phyloP scores from a whole-genome alignment of 2,329 filamentous ascomycete genomes.

The Microdochium trichocladiopsis region DNA sequence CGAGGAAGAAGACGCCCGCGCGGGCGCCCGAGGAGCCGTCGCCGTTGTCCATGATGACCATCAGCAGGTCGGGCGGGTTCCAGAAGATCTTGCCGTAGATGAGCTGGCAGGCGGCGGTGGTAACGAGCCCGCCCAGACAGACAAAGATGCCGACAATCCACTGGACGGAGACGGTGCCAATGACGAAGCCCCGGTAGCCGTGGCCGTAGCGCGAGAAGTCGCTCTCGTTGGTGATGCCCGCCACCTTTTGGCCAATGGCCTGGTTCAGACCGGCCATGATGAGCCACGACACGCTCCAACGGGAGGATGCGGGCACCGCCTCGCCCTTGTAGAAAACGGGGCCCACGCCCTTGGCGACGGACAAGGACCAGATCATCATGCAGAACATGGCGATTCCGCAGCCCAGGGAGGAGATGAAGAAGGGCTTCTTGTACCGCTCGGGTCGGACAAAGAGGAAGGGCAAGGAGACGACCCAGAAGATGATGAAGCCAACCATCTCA shows the following conservation, averaged over 20 bases:
- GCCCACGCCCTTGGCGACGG: constrained; percentile 34
- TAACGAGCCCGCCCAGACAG: constrained; percentile 32
- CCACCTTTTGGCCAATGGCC: constrained; percentile 28
- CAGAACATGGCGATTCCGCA: constrained; percentile 36
- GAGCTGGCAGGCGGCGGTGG: constrained; percentile 32
- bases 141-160: constrained; percentile 31
- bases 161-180: constrained; percentile 29
- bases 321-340: constrained; percentile 31
- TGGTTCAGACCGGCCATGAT: constrained; percentile 37
- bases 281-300: constrained; percentile 32
- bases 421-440: constrained; percentile 39
- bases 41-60: constrained; percentile 35
- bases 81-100: constrained; percentile 38
- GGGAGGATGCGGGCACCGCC: constrained; percentile 22
- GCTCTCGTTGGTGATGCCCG: constrained; percentile 24
- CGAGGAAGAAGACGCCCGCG: constrained; percentile 20
- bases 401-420: constrained; percentile 33
- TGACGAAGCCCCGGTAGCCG: constrained; percentile 23
- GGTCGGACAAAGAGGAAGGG: constrained; percentile 42
- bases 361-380: constrained; percentile 40
- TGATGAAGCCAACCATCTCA: constrained; percentile 39
- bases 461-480: constrained; percentile 42
- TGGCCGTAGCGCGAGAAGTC: constrained; percentile 36
- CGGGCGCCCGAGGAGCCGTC: constrained; percentile 24
- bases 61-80: constrained; percentile 35